These are phyloP conservation scores for Castanea sativa DNA, from an alignment of 306 rosid species.

Conservation along the genomic window DNA sequence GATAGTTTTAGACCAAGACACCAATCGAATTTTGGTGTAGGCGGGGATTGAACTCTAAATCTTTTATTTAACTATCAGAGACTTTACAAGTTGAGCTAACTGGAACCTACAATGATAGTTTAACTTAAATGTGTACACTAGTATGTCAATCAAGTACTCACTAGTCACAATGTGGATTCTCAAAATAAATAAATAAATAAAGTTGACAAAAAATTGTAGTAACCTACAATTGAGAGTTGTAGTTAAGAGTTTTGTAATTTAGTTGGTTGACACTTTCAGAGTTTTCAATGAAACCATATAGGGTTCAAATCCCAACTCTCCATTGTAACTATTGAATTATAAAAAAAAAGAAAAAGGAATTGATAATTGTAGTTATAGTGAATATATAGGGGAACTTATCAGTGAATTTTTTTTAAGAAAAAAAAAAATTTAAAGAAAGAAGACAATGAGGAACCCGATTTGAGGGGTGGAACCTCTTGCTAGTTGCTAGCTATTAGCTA, in stretches of 20 bases:
- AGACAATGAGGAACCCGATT: not conserved
- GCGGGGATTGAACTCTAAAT: no score
- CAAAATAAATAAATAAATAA: no score
- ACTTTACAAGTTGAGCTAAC: no score
- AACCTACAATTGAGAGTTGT: not conserved
- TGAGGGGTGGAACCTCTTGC: not conserved
- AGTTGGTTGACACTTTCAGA: accelerated
- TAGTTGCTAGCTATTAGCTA: no score
- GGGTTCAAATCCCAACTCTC: no score
- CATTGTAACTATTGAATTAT: no score
- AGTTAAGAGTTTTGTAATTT: accelerated
- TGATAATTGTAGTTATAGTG: no score
- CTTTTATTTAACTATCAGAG: no score
- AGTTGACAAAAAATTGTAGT: not conserved
- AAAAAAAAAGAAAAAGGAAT: no score
- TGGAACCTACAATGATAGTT: not conserved
- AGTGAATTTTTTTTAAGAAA: no score
- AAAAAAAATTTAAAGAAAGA: not conserved
- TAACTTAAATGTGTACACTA: not conserved
- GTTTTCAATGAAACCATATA: accelerated
- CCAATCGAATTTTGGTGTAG: no score
- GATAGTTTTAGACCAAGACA: no score
- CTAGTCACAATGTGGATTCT: not conserved
- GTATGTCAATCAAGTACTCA: not conserved
- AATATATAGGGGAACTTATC: not conserved